A percentile compares a stretch with the other conserved stretches of the same genome.
phyloP scores from a whole-genome alignment of 2,329 filamentous ascomycete genomes.

The Aschersonia sp. region DNA sequence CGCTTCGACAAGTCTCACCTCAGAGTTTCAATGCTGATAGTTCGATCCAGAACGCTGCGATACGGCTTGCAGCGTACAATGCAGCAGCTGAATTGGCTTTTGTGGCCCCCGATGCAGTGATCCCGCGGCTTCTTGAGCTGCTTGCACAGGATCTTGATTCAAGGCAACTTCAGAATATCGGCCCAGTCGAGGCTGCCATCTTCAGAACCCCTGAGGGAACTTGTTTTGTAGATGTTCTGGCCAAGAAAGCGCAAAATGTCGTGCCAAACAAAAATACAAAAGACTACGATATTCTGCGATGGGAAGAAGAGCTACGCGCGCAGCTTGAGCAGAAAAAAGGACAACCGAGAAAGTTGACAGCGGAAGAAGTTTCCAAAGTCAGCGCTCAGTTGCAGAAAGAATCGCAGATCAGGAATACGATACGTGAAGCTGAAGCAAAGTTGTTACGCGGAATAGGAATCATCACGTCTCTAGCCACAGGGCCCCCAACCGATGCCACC shows the following conservation, averaged over 20 bases:
- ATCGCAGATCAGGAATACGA: conserved; percentile 57
- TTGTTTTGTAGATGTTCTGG: conserved; percentile 79
- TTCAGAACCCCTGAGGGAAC: conserved; percentile 83
- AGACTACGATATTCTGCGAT: conserved; percentile 91
- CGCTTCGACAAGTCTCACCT: neutral
- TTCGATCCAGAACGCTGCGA: conserved; percentile 12
- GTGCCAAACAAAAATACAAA: conserved; percentile 79
- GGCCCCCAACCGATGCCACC: conserved; percentile 77
- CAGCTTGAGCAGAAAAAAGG: conserved; percentile 92
- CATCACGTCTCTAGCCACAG: conserved; percentile 65
- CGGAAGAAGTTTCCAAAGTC: conserved; percentile 81
- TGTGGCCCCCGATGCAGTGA: conserved; percentile 72
- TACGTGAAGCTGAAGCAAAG: conserved; percentile 54
- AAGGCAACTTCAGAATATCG: conserved; percentile 54
- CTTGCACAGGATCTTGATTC: conserved; percentile 62
- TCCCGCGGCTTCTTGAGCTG: conserved; percentile 59
- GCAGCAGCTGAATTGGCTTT: conserved; percentile 88
- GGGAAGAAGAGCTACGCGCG: conserved; percentile 82
- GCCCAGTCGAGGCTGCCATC: conserved; percentile 82
- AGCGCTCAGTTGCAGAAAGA: conserved; percentile 87
- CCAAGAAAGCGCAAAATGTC: conserved; percentile 58
- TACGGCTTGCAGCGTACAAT: conserved; percentile 62
- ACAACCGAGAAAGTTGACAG: conserved; percentile 74
- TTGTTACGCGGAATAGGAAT: conserved; percentile 77
- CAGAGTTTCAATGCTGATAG: conserved; percentile 1